Base-by-base conservation (phyloP, 805 yeast species). In the Vanderwaltozyma yarrowii region DNA sequence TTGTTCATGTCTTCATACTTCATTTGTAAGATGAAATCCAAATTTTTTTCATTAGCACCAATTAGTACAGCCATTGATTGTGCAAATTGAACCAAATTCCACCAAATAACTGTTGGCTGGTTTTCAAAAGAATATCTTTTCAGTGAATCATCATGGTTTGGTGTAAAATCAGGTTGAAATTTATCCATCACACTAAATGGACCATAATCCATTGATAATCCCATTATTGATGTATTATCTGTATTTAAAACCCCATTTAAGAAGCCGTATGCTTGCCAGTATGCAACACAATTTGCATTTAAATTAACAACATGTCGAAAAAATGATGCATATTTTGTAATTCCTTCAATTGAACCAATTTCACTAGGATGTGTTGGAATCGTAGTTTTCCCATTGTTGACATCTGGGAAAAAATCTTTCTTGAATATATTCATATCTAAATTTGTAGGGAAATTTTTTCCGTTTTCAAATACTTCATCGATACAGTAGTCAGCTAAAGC, bases 171-270 rank as follows among this genome's bases (percentile, higher is more conserved):
- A 13, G 94, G 88, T 51, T 85, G 78, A 54, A 80, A 89, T 33
- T 72, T 74, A 53, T 88, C 96, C 80, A 88, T 72, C 43, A 87
- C 81, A 15, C 94, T 83, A 62, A 84, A 92, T 1, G 98, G 97
- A 3, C 97, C 98, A 59, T 80, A 92, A 60, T 89, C 98, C 60
- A 92, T 73, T 0, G 95, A 74, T 10, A 87, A 64, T 0, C 98
- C 98, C 32, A 80, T 52, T n/a, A 89, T 69, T 0, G 95, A 84
- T 1, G 96, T 85, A 54, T 89, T 89, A 54, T 89, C 98, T 0
- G 97, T 88, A 57, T 89, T 89, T 39, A 92, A 65, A 4, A 92
- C 97, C 12, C 98, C 98, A 52, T 89, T 92, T 47, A 88, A 59
- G 51, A 89, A 88, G 3, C 96, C 97, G 60, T 87, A 89, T 0